phyloP scores from a whole-genome alignment of 805 yeast genomes.

The Brettanomyces sp. region DNA sequence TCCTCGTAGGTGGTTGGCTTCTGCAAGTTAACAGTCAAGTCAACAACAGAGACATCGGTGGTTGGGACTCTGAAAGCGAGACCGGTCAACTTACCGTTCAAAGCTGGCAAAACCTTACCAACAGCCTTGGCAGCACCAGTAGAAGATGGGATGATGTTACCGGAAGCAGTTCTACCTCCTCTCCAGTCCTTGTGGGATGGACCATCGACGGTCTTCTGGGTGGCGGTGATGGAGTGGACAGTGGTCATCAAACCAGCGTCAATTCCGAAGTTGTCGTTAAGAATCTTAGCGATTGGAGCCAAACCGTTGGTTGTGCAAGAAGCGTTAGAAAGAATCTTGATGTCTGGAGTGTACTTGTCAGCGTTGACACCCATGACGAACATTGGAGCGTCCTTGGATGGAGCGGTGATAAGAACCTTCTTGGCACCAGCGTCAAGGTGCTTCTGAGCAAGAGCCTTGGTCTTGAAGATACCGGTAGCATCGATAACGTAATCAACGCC shows the following conservation, averaged over 20 bases:
- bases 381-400: slow-evolving; percentile 92
- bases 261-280: slow-evolving; percentile 78
- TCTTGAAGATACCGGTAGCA: slow-evolving; percentile 93
- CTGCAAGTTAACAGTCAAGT: slow-evolving; percentile 75
- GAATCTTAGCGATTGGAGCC: slow-evolving; percentile 88
- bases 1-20: slow-evolving; percentile 74
- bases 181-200: slow-evolving; percentile 98
- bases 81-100: slow-evolving; percentile 91
- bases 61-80: slow-evolving; percentile 92
- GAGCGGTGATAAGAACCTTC: slow-evolving; percentile 92
- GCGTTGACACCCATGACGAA: slow-evolving; percentile 88
- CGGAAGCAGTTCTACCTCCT: slow-evolving; percentile 96
- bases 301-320: slow-evolving; percentile 95
- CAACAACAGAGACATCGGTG: slow-evolving; percentile 87
- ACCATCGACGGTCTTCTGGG: slow-evolving; percentile 95
- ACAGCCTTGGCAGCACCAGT: slow-evolving; percentile 98
- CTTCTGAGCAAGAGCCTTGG: slow-evolving; percentile 67
- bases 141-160: slow-evolving; percentile 90
- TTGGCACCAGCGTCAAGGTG: slow-evolving; percentile 89
- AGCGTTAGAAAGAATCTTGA: slow-evolving; percentile 79
- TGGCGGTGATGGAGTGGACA: slow-evolving; percentile 91
- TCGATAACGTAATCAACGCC: slow-evolving; percentile 85
- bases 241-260: slow-evolving; percentile 94
- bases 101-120: slow-evolving; percentile 86
- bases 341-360: slow-evolving; percentile 65